phyloP scores from a whole-genome alignment of 2,329 filamentous ascomycete species.

The Dissoconium aciculare region DNA sequence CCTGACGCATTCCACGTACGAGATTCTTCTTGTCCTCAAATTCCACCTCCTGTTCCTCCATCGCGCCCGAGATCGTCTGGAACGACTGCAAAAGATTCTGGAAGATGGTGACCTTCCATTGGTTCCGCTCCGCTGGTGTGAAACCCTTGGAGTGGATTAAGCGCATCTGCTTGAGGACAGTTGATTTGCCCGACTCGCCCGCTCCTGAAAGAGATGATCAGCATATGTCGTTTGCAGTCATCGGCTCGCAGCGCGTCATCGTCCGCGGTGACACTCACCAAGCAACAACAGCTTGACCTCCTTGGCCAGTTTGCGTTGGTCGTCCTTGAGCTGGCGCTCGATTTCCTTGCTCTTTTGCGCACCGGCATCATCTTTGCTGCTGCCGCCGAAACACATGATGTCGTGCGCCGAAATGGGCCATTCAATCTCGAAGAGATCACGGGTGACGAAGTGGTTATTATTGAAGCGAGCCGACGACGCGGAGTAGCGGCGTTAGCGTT shows the following conservation, averaged over 20 bases:
- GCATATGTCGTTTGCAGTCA: constrained; percentile 6
- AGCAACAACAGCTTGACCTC: constrained; percentile 90
- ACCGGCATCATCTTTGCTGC: constrained; percentile 33
- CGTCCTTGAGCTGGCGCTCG: constrained; percentile 68
- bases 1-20: too few relatives aligned
- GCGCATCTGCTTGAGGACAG: constrained; percentile 97
- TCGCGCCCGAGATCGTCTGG: constrained; percentile 77
- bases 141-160: constrained; percentile 92
- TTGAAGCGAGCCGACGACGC: too few relatives aligned
- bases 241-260: too few relatives aligned
- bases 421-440: too few relatives aligned
- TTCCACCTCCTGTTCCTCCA: constrained; percentile 66
- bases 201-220: constrained; percentile 47
- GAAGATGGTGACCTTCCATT: constrained; percentile 92
- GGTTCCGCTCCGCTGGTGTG: constrained; percentile 72
- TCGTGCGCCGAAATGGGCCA: too few relatives aligned
- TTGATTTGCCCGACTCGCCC: constrained; percentile 91
- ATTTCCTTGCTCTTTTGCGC: constrained; percentile 51
- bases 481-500: too few relatives aligned
- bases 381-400: constrained; percentile 38
- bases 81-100: constrained; percentile 88
- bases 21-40: constrained; percentile 69
- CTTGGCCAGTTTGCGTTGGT: constrained; percentile 72
- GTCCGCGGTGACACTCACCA: too few relatives aligned
- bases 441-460: too few relatives aligned